phyloP scores from a whole-genome alignment of 345 rosid species.

The Adansonia digitata region DNA sequence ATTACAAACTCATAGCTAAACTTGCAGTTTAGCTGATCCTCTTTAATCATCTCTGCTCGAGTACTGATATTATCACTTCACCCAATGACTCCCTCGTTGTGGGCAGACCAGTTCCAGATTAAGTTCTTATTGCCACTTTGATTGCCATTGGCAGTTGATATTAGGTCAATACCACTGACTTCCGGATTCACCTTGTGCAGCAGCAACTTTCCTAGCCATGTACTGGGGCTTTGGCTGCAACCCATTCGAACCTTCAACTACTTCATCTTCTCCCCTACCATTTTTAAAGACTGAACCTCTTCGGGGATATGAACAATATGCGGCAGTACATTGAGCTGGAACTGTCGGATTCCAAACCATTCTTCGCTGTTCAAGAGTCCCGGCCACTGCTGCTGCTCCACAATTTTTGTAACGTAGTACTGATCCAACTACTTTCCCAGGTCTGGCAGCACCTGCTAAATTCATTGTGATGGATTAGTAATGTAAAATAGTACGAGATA shows the following conservation, averaged over 20 bases:
- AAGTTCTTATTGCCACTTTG: not conserved
- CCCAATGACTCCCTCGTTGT: not conserved
- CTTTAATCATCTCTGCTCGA: not conserved
- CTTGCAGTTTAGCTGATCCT: not conserved
- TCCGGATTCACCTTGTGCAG: conserved; percentile 67
- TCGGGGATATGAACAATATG: conserved; percentile 49
- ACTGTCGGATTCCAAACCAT: conserved; percentile 56
- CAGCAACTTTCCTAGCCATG: conserved; percentile 74
- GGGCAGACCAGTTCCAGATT: not conserved
- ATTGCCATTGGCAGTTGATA: not conserved
- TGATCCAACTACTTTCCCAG: conserved; percentile 82
- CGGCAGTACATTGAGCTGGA: conserved; percentile 44
- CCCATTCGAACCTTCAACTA: conserved; percentile 49
- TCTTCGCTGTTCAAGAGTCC: conserved; percentile 68
- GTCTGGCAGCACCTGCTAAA: conserved; percentile 68
- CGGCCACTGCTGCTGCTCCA: conserved; percentile 56
- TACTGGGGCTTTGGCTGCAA: conserved; percentile 81
- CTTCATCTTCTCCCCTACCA: conserved; percentile 58
- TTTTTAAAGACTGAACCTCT: conserved; percentile 62
- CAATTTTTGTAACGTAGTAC: conserved; percentile 79
- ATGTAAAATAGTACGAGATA: not conserved
- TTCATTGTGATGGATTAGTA: not conserved
- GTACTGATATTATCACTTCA: not conserved
- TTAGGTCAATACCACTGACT: conserved; percentile 59
- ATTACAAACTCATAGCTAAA: conserved; percentile 21